Percentiles rank a stretch among this genome's conserved stretches.
These are phyloP conservation scores for Mucor piriformis DNA, from an alignment of 371 early-diverging fungal species.

Conservation along the genomic window DNA sequence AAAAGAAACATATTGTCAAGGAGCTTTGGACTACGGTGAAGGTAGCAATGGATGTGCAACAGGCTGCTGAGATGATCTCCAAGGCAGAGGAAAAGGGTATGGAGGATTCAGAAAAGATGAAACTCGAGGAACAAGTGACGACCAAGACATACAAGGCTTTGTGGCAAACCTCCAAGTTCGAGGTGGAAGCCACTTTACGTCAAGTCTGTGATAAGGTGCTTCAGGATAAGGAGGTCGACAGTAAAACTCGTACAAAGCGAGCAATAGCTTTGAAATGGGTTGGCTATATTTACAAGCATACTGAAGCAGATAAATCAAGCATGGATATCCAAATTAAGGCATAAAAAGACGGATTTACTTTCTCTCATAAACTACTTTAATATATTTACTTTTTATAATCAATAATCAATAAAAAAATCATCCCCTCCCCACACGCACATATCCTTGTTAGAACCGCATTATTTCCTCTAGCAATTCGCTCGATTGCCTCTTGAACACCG, in stretches of 20 bases:
- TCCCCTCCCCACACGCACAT: too few species aligned
- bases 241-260: conserved; percentile 39
- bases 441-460: not conserved
- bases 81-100: conserved; percentile 83
- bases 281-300: conserved; percentile 51
- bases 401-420: not conserved
- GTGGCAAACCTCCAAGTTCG: conserved; percentile 93
- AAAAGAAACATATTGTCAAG: conserved; percentile 82
- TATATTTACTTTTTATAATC: not conserved
- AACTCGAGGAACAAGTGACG: conserved; percentile 75
- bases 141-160: conserved; percentile 84
- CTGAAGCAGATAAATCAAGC: conserved; percentile 41
- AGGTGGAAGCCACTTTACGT: conserved; percentile 84
- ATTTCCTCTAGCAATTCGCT: conserved; percentile 36
- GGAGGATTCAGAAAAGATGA: conserved; percentile 65
- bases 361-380: conserved; percentile 1
- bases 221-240: conserved; percentile 57
- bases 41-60: conserved; percentile 90
- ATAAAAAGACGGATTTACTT: conserved; percentile 2
- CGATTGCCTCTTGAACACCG: conserved; percentile 39
- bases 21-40: conserved; percentile 90
- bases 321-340: conserved; percentile 32
- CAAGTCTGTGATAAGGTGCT: conserved; percentile 89
- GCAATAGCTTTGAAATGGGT: conserved; percentile 52
- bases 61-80: conserved; percentile 79